Conservation (phyloP, 208 protist genomes). For the Polymyxa betae region DNA sequence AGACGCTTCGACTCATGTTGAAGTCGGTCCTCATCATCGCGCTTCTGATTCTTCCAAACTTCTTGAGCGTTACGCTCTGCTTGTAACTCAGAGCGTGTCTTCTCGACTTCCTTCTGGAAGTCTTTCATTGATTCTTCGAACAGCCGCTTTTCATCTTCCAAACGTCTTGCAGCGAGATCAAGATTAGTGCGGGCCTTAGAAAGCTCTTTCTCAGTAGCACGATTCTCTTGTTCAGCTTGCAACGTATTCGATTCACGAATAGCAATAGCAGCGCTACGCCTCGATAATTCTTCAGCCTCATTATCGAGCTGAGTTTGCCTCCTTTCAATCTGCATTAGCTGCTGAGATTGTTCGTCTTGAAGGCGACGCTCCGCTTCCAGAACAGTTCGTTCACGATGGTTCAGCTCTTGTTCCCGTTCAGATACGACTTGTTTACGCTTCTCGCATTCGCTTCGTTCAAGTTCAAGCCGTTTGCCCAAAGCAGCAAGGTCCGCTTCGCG, state of each 20-base stretch:
- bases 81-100: background rate
- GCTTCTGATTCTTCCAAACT: background rate
- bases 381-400: background rate
- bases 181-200: background rate
- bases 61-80: background rate
- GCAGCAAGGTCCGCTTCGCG: background rate
- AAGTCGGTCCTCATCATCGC: background rate
- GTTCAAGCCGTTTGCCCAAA: conserved; percentile 40
- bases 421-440: background rate
- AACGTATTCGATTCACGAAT: background rate
- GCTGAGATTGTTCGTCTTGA: background rate
- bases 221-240: background rate
- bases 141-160: conserved; percentile 17
- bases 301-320: conserved; percentile 14
- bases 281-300: background rate
- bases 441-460: conserved; percentile 17
- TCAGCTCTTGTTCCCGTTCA: conserved; percentile 33
- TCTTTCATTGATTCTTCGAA: background rate
- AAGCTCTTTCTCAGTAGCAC: background rate
- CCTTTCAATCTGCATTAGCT: background rate
- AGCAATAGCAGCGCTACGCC: background rate
- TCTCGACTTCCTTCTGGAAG: conserved; percentile 7
- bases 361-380: background rate
- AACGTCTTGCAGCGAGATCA: background rate
- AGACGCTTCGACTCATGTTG: background rate